Conservation (phyloP, 306 rosid genomes). For the Leucaena leucocephala region DNA sequence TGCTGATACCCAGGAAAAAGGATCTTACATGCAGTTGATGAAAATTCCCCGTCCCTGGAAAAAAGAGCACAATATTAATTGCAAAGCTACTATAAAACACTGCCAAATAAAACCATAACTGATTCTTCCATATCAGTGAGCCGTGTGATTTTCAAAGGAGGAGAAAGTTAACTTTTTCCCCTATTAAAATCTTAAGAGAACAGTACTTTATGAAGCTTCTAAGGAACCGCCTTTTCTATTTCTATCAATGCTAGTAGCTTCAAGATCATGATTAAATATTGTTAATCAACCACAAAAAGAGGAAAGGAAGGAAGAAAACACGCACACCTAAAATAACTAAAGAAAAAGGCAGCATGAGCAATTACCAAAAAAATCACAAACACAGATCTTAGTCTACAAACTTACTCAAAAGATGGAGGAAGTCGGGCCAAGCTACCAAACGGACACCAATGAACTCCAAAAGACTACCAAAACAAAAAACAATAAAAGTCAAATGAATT, state of each 20-base stretch:
- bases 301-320: background rate
- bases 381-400: slow-evolving; percentile 16
- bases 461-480: background rate
- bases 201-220: slow-evolving; percentile 16
- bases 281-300: background rate
- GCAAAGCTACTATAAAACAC: background rate
- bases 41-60: slow-evolving; percentile 89
- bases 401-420: slow-evolving; percentile 86
- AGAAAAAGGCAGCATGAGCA: slow-evolving; percentile 3
- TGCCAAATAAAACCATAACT: slow-evolving; percentile 15
- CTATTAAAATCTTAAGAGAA: background rate
- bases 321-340: too few species aligned
- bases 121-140: slow-evolving; percentile 25
- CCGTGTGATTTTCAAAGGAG: background rate
- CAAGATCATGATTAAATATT: background rate
- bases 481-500: slow-evolving; percentile 35
- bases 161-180: background rate
- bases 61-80: slow-evolving; percentile 35
- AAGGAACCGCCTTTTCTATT: slow-evolving; percentile 11
- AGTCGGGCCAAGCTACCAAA: slow-evolving; percentile 84
- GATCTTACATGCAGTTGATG: slow-evolving; percentile 81
- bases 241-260: background rate
- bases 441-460: slow-evolving; percentile 99
- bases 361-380: slow-evolving; percentile 13
- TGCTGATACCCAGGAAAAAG: slow-evolving; percentile 28